Evolutionary conservation across 345 rosid species (phyloP).

Genomic region (Dipteronia dyeriana): DNA sequence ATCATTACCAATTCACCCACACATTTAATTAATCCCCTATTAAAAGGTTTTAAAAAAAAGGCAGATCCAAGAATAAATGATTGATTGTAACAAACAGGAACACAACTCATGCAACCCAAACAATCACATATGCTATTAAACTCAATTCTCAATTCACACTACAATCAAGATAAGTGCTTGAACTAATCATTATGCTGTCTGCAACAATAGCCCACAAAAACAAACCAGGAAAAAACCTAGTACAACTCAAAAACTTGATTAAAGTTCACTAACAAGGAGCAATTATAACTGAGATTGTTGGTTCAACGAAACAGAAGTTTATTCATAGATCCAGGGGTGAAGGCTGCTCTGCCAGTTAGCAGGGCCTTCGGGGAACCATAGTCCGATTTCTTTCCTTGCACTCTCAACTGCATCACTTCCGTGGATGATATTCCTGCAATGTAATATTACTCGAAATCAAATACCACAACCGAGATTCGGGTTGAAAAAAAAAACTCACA

Average conservation of each 20-base stretch:
- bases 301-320: neutral
- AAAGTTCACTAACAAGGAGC: neutral
- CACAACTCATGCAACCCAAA: neutral
- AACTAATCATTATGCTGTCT: neutral
- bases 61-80: neutral
- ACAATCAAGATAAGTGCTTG: neutral
- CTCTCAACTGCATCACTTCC: conserved; percentile 89
- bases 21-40: neutral
- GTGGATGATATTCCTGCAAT: conserved; percentile 80
- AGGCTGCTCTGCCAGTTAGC: conserved; percentile 81
- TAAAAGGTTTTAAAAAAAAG: neutral
- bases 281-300: neutral
- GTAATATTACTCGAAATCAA: neutral
- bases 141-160: neutral
- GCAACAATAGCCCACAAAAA: neutral
- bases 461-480: neutral
- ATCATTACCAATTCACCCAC: neutral
- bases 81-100: neutral
- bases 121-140: neutral
- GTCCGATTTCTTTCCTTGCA: conserved; percentile 78
- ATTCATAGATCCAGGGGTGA: conserved; percentile 88
- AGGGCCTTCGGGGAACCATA: conserved; percentile 91
- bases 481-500: too few species aligned
- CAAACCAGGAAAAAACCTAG: neutral
- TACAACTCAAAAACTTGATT: neutral